Evolutionary conservation across 176 grass and related monocot species (phyloP), one percentile per base, ranked within the genome.

Genomic region (Alloteropsis semialata): DNA sequence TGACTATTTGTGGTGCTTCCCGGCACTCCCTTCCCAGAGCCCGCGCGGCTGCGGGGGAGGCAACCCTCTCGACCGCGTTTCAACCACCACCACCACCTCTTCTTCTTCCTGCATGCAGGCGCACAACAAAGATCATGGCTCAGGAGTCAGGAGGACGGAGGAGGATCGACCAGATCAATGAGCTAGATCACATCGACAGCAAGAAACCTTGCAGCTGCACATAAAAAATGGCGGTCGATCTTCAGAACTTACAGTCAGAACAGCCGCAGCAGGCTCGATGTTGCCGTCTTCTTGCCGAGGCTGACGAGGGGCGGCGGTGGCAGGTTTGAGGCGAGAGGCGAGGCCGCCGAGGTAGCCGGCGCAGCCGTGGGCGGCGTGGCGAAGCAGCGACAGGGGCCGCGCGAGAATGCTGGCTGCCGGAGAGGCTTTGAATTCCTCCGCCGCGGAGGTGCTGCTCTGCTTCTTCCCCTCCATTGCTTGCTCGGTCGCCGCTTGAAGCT

Each of bases 341-440:
- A 57, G 54, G 54, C n/a, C 51, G 65, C 65, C 65, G 9, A 69
- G 66, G 65, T 69, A 69, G 65, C 65, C 72, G 32, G 72, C 49
- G 72, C 72, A 75, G 50, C 50, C 34, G 8, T 25, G 8, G 22
- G 51, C 73, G 53, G 41, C 21, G 73, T 58, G 51, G 13, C 53
- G 53, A 33, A 76, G 50, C 34, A 76, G 34, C 21, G 53, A 58
- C 22, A 76, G 3, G 0, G 73, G 73, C 0, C 3, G 6, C 14
- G 51, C 33, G 19, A 76, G 51, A 44, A 21, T 41, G 33, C 15
- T 16, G 74, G 74, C n/a, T 28, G 54, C 48, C 1, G 72, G 18
- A n/a, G 72, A 41, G 22, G 22, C 21, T 6, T n/a, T n/a, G n/a
- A n/a, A n/a, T n/a, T 2, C 27, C 30, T 2, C 24, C 43, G 16